Evolutionary conservation across 345 rosid species (phyloP), one percentile per base, ranked within the genome.

Genomic region (Salix dunnii): DNA sequence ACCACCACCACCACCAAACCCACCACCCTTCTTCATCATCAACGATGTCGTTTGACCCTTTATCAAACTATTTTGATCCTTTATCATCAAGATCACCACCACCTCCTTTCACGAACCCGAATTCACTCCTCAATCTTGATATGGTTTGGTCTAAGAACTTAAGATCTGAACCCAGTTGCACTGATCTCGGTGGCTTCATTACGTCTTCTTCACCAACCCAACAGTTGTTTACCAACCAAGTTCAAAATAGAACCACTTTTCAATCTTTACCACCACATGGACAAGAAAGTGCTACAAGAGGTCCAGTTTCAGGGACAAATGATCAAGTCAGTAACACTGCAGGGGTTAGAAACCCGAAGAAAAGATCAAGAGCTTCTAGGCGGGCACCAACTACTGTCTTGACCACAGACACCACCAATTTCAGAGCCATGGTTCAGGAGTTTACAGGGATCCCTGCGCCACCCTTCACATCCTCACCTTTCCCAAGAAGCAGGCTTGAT

Each of bases 391-490:
- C 99, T 2, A 95, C 99, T 33, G 92, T 95, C 68, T 74, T 95
- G 79, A 91, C 90, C 9, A 95, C 99, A 62, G 97, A 95, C 79
- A 95, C 97, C 55, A 80, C 90, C 43, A 95, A 95, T 78, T 95
- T 95, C 89, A 85, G 97, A 81, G 97, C 97, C 67, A 95, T 95
- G 97, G 99, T 95, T 77, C 99, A 95, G 76, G 99, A 95, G 63
- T 95, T 95, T 79, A 95, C 99, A 18, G 99, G 97, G 14, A 95
- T 95, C 69, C 99, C 98, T 53, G 85, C 94, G 53, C 95, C 97
- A 12, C 98, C 98, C 36, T 90, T 90, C 67, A 76, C 94, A 3
- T 85, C 84, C 70, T 89, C 91, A 36, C 82, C 85, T 58, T 92
- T 87, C 71, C 88, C 88, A 67, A 86, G 86, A 78, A 85, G 84